phyloP scores from a whole-genome alignment of 768 basidiomycete genomes.

The Suillus americanus region DNA sequence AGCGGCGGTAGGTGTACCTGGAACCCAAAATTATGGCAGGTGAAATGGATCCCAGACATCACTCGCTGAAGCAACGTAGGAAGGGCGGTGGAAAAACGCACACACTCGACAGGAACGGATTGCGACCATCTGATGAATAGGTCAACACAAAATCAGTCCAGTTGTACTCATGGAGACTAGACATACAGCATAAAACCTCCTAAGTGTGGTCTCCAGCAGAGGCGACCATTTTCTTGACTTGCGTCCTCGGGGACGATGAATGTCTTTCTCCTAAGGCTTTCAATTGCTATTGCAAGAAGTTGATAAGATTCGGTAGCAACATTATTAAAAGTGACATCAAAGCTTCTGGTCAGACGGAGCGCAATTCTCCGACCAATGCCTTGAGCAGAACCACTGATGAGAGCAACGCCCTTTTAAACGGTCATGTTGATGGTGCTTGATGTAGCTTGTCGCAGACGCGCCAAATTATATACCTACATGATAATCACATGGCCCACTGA shows the following conservation, averaged over 20 bases:
- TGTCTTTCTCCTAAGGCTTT: slow-evolving; percentile 16
- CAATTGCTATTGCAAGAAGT: slow-evolving; percentile 17
- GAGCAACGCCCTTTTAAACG: slow-evolving; percentile 26
- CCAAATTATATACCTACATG: not conserved
- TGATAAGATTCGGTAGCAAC: slow-evolving; percentile 14
- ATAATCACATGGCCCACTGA: not conserved
- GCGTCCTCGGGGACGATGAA: slow-evolving; percentile 16
- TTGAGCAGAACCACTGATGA: slow-evolving; percentile 31
- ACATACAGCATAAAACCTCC: slow-evolving; percentile 13
- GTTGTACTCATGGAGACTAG: not conserved
- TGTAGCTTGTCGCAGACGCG: not conserved
- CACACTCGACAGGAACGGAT: slow-evolving; percentile 5
- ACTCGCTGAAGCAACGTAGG: slow-evolving; percentile 22
- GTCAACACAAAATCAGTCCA: not conserved
- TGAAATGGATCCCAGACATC: slow-evolving; percentile 38
- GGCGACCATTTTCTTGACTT: slow-evolving; percentile 23
- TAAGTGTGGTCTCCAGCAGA: slow-evolving; percentile 14
- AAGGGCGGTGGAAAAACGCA: not conserved
- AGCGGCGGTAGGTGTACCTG: not conserved
- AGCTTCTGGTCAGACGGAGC: slow-evolving; percentile 20
- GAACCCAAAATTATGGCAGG: not conserved
- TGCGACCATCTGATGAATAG: slow-evolving; percentile 17
- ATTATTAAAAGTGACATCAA: slow-evolving; percentile 31
- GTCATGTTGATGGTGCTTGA: slow-evolving; percentile 4
- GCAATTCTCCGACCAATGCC: slow-evolving; percentile 27